Percentiles rank a stretch among this genome's conserved stretches.
Evolutionary conservation across 2,329 filamentous ascomycete genomes (phyloP).

Genomic region (Decorospora gaudefroyi): DNA sequence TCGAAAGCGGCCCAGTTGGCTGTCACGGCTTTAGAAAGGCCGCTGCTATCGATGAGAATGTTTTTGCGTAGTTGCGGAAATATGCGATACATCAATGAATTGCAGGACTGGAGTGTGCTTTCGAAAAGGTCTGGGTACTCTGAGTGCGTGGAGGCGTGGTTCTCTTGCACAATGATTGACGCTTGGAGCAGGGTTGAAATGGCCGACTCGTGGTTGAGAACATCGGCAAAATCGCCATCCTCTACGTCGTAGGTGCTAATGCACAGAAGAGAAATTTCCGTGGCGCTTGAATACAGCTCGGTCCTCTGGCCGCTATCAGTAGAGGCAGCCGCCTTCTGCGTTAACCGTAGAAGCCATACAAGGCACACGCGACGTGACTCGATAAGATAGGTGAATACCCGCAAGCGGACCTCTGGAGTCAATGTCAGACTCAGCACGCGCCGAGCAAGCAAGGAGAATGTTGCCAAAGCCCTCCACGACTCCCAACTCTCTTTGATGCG

Average conservation of each 20-base stretch:
- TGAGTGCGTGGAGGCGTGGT: slow-evolving; percentile 2
- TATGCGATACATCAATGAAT: slow-evolving; percentile 21
- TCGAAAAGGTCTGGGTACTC: slow-evolving; percentile 6
- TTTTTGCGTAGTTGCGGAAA: slow-evolving; percentile 9
- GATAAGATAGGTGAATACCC: slow-evolving; percentile 42
- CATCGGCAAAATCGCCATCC: slow-evolving; percentile 23
- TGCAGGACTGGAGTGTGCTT: slow-evolving; percentile 24
- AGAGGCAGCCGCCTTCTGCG: slow-evolving; percentile 25
- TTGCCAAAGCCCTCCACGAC: slow-evolving; percentile 49
- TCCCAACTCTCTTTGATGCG: slow-evolving; percentile 39
- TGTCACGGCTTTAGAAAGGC: slow-evolving; percentile 24
- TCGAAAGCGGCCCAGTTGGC: slow-evolving; percentile 29
- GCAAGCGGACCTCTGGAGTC: slow-evolving; percentile 18
- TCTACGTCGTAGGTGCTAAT: slow-evolving; percentile 55
- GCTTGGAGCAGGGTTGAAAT: slow-evolving; percentile 25
- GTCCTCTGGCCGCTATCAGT: slow-evolving; percentile 34
- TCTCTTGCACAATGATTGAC: slow-evolving; percentile 31
- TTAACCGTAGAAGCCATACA: slow-evolving; percentile 50
- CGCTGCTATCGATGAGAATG: slow-evolving; percentile 8
- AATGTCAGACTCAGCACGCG: slow-evolving; percentile 52
- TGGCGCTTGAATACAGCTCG: slow-evolving; percentile 41
- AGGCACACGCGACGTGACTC: slow-evolving; percentile 44
- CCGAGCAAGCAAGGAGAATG: slow-evolving; percentile 50
- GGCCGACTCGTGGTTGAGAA: slow-evolving; percentile 32
- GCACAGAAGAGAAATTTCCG: slow-evolving; percentile 53